Conservation (phyloP, 2,329 filamentous ascomycete species). For the Diplodia sapinea region DNA sequence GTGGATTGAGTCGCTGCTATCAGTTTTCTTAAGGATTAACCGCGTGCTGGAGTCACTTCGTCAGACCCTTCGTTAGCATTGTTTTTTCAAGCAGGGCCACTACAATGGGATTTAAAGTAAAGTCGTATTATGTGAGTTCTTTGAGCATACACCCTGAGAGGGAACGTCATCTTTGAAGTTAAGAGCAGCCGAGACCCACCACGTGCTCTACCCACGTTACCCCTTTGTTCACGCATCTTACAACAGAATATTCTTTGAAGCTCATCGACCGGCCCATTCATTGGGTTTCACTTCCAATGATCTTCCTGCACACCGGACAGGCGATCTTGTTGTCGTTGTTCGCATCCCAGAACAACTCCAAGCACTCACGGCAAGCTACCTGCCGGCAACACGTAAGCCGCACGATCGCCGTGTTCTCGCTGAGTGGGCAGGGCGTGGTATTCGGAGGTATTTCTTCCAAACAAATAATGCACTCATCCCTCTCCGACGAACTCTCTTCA, state of each 20-base stretch:
- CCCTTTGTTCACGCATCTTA: not conserved
- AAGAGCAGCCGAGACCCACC: not conserved
- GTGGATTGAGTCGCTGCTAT: not conserved
- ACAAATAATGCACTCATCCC: not conserved
- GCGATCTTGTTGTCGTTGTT: conserved; percentile 26
- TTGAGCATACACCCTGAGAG: not conserved
- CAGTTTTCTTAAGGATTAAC: too few relatives aligned
- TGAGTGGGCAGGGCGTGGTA: not conserved
- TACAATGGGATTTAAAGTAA: not conserved
- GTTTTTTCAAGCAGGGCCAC: not conserved
- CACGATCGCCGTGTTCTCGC: not conserved
- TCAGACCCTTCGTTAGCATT: too few relatives aligned
- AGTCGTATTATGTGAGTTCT: not conserved
- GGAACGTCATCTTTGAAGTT: not conserved
- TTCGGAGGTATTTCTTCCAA: not conserved
- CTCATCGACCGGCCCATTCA: not conserved
- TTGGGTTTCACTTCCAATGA: not conserved
- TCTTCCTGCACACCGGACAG: not conserved
- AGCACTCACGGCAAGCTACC: not conserved
- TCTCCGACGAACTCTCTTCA: not conserved
- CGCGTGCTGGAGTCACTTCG: not conserved
- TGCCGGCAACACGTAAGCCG: not conserved
- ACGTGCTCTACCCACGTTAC: not conserved
- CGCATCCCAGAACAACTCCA: conserved; percentile 38
- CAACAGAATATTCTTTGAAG: not conserved